Evolutionary conservation across 805 yeast species (phyloP).

Genomic region (Ogataea populi-albae): DNA sequence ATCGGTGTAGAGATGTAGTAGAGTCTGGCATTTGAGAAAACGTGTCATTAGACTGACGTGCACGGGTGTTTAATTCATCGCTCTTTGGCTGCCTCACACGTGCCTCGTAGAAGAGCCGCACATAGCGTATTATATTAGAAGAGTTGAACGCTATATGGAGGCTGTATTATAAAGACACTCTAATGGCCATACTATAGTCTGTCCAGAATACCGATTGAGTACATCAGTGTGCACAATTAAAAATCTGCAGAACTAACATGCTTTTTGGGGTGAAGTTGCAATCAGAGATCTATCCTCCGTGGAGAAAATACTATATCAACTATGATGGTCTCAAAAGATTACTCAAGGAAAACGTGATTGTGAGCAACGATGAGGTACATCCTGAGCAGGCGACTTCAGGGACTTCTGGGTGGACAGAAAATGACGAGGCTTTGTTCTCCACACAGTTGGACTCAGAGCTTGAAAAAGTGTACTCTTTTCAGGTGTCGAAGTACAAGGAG

Average conservation of each 20-base stretch:
- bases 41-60: not conserved
- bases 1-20: too few species aligned
- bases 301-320: slow-evolving; percentile 73
- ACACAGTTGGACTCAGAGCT: slow-evolving; percentile 63
- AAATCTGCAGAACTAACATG: slow-evolving; percentile 42
- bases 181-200: too few species aligned
- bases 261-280: slow-evolving; percentile 81
- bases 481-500: slow-evolving; percentile 61
- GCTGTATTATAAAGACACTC: too few species aligned
- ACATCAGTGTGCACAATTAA: slow-evolving; percentile 6
- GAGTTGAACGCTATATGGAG: slow-evolving; percentile 1
- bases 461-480: slow-evolving; percentile 76
- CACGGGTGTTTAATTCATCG: not conserved
- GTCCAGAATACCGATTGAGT: too few species aligned
- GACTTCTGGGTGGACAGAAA: slow-evolving; percentile 55
- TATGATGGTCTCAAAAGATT: slow-evolving; percentile 65
- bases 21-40: too few species aligned
- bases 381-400: slow-evolving; percentile 13
- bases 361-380: slow-evolving; percentile 6
- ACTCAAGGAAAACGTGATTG: slow-evolving; percentile 61
- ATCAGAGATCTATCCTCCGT: slow-evolving; percentile 80
- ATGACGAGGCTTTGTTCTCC: slow-evolving; percentile 70
- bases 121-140: slow-evolving; percentile 1
- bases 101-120: slow-evolving; percentile 5
- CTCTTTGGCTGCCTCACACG: slow-evolving; percentile 2